Evolutionary conservation across 2,329 filamentous ascomycete species (phyloP).

Genomic region (Alternaria hordeiaustralica): DNA sequence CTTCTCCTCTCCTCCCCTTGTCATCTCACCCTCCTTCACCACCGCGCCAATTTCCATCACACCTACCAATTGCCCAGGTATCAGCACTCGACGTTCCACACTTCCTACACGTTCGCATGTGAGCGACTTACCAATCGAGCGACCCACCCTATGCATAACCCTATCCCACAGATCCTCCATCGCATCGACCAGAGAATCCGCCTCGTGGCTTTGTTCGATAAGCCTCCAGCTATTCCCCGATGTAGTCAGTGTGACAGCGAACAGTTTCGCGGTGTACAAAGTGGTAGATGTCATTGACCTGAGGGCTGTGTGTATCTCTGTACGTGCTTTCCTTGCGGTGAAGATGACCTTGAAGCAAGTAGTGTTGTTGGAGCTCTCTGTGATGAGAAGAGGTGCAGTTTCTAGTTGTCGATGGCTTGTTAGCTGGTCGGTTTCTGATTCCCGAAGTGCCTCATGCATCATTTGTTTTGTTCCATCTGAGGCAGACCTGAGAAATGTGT

Average conservation of each 20-base stretch:
- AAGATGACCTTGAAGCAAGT: background rate
- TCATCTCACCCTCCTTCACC: background rate
- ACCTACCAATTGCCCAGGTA: background rate
- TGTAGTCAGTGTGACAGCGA: background rate
- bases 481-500: background rate
- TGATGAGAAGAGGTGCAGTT: background rate
- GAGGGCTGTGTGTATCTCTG: background rate
- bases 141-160: background rate
- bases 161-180: slow-evolving; percentile 9
- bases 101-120: background rate
- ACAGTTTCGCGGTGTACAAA: background rate
- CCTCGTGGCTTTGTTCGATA: background rate
- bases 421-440: background rate
- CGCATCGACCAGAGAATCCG: slow-evolving; percentile 7
- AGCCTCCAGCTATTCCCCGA: background rate
- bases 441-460: background rate
- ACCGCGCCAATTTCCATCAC: background rate
- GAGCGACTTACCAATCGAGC: background rate
- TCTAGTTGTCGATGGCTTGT: background rate
- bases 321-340: background rate
- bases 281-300: background rate
- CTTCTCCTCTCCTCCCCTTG: rapidly evolving
- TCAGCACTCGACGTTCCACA: background rate
- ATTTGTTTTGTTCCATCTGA: background rate
- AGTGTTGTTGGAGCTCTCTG: background rate